These are phyloP conservation scores for Porcisia hertigi DNA, from an alignment of 208 protist species.

Conservation along the genomic window DNA sequence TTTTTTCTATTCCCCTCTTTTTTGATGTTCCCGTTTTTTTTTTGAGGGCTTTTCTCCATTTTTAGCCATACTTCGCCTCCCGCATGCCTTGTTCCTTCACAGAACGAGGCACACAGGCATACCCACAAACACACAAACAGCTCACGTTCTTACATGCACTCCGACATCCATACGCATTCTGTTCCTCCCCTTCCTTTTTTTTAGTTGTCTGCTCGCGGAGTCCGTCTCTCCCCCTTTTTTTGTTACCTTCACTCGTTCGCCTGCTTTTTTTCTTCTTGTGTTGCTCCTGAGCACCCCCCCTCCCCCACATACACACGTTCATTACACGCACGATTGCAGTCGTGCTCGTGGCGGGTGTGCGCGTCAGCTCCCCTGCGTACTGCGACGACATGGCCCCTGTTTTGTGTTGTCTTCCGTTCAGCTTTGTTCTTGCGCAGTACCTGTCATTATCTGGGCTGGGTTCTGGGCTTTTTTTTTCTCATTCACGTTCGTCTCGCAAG, in stretches of 20 bases:
- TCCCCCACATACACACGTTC: neutral
- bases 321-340: neutral
- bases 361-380: neutral
- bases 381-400: neutral
- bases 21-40: neutral
- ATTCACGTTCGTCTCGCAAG: neutral
- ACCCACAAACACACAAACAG: constrained; percentile 1
- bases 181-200: neutral
- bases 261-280: neutral
- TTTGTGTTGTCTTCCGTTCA: neutral
- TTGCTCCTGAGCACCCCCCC: neutral
- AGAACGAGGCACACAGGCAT: neutral
- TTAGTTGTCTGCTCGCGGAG: neutral
- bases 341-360: constrained; percentile 1
- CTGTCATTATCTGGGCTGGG: neutral
- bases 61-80: neutral
- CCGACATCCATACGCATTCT: neutral
- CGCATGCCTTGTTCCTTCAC: neutral
- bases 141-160: neutral
- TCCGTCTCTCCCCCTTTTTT: too few species aligned
- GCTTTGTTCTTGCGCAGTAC: neutral
- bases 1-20: neutral
- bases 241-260: neutral
- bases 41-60: neutral
- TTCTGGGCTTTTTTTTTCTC: neutral